Evolutionary conservation across 1,284 basidiomycete genomes (phyloP).

Genomic region (Irpex lacteus): DNA sequence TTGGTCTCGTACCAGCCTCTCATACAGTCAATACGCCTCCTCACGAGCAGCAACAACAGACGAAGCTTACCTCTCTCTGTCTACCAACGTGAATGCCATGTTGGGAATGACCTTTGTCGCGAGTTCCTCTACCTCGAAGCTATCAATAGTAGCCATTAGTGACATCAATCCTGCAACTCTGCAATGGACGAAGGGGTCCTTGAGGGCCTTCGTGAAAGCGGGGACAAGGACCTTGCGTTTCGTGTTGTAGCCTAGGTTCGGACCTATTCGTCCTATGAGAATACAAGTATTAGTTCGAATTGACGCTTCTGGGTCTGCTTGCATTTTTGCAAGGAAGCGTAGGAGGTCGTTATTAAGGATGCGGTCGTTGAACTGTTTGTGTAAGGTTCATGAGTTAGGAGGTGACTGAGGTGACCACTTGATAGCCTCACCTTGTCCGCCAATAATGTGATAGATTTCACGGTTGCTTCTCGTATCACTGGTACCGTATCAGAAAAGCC

Average conservation of each 20-base stretch:
- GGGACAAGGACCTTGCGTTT: constrained; percentile 95
- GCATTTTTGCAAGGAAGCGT: constrained; percentile 89
- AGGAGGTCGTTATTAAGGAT: constrained; percentile 97
- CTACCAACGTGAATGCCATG: constrained; percentile 77
- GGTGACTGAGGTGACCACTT: not conserved
- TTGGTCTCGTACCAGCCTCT: constrained; percentile 86
- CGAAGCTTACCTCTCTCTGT: constrained; percentile 79
- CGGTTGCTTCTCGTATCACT: constrained; percentile 91
- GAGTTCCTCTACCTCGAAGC: constrained; percentile 87
- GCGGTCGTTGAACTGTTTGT: constrained; percentile 75
- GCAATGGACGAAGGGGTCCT: constrained; percentile 91
- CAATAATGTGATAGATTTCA: constrained; percentile 84
- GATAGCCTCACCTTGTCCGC: constrained; percentile 68
- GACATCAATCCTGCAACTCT: constrained; percentile 95
- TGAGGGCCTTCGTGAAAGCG: constrained; percentile 88
- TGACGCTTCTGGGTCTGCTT: constrained; percentile 89
- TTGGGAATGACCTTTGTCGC: constrained; percentile 87
- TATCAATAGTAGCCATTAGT: constrained; percentile 92
- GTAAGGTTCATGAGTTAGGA: not conserved
- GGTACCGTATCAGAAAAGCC: constrained; percentile 95
- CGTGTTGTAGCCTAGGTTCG: constrained; percentile 82
- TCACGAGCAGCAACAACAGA: not conserved
- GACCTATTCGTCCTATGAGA: constrained; percentile 88
- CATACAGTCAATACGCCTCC: not conserved
- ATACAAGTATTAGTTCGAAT: constrained; percentile 99